These are phyloP conservation scores for Prunus yedoensis DNA, from an alignment of 331 rosid species.

Conservation along the genomic window DNA sequence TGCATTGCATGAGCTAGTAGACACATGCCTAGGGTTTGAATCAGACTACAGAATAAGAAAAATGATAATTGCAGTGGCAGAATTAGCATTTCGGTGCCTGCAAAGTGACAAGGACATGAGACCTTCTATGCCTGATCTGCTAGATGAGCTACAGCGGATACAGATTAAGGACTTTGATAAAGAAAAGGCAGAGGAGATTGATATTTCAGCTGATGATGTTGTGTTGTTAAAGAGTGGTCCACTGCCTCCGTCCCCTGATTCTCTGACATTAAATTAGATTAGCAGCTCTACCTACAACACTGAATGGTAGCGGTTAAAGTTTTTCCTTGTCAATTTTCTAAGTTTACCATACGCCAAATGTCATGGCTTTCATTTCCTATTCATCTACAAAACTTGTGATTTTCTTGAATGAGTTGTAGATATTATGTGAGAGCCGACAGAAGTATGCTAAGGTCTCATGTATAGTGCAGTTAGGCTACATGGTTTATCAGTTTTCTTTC, in stretches of 20 bases:
- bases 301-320: constrained; percentile 46
- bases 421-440: constrained; percentile 10
- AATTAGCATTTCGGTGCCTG: constrained; percentile 77
- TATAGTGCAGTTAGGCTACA: constrained; percentile 2
- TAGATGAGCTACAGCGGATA: constrained; percentile 45
- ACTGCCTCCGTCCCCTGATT: constrained; percentile 55
- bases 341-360: too few relatives aligned
- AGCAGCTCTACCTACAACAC: constrained; percentile 48
- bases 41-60: constrained; percentile 47
- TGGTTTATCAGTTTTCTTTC: not conserved
- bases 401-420: constrained; percentile 32
- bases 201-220: constrained; percentile 42
- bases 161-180: constrained; percentile 36
- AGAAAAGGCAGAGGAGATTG: constrained; percentile 46
- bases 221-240: constrained; percentile 48
- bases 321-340: not conserved
- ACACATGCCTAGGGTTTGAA: constrained; percentile 59
- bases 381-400: constrained; percentile 9
- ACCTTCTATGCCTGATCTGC: constrained; percentile 63
- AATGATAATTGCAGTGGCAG: constrained; percentile 71
- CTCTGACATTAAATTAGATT: constrained; percentile 20
- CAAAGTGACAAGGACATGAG: constrained; percentile 69
- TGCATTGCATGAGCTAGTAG: constrained; percentile 64
- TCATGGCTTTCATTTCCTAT: constrained; percentile 3
- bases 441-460: constrained; percentile 16